Base-by-base conservation (phyloP, 2,329 filamentous ascomycete genomes). In the Xylaria polymorpha region DNA sequence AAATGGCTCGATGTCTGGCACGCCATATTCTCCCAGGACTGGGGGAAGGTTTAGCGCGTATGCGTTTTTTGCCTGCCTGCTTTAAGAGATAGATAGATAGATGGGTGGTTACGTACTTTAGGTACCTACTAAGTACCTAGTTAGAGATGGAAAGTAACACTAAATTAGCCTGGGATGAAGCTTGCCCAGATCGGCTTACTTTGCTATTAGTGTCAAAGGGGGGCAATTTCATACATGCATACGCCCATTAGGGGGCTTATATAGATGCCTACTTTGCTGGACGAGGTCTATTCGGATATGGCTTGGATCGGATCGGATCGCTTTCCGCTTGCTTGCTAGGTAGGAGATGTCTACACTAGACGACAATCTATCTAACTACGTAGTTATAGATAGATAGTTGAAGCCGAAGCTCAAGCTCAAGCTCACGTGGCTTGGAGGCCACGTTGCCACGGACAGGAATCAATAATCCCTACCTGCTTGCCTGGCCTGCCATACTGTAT, bases 1-100 rank as follows among this genome's bases (percentile, higher is more conserved):
- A 88, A 88, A 74, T 94, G 92, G 91, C 82, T 94, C 60, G 90
- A 91, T 62, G 83, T 92, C 32, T 94, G 91, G 91, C 90, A 93
- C 80, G 85, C 84, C 63, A 86, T 94, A 5, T 93, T 93, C 75
- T 82, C 84, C 18, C 85, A 86, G 72, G 85, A 86, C 29, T 74
- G 53, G 51, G 56, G 56, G 22, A 59, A 59, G 25, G 39, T 3
- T 35, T 59, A 59, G 55, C 8, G 18, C 3, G 12, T 20, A 22
- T 25, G 1, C 3, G 1, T 18, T 29, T 29, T 4, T 29, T 29
- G 25, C 41, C 1, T 22, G 20, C 4, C 18, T 3, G 4, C 4
- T 29, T 51, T 18, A 12, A 29, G 18, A 29, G 2, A 29, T 29
- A 29, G 25, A 29, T 29, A 15, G 10, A 22, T 22, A 22, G 3